These are phyloP conservation scores for Salix udensis DNA, from an alignment of 345 rosid genomes.

Conservation along the genomic window DNA sequence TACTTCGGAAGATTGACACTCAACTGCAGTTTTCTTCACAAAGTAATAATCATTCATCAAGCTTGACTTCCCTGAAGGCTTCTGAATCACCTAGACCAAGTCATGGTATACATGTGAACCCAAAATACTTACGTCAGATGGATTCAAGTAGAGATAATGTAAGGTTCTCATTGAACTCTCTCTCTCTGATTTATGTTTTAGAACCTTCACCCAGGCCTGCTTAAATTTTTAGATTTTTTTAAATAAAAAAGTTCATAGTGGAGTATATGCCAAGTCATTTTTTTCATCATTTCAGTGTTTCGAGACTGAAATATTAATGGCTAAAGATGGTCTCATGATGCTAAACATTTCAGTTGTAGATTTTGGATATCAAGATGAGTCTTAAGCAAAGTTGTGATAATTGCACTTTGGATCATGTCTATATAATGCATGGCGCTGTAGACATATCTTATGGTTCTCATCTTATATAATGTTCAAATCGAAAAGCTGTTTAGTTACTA, in stretches of 20 bases:
- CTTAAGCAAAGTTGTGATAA: background rate
- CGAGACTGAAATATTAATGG: background rate
- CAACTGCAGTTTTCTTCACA: conserved; percentile 61
- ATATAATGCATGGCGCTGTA: background rate
- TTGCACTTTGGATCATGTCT: background rate
- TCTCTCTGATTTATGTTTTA: background rate
- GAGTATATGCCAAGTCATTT: background rate
- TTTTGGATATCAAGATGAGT: background rate
- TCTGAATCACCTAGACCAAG: conserved; percentile 75
- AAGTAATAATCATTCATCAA: conserved; percentile 45
- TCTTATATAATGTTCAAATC: background rate
- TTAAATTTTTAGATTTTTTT: background rate
- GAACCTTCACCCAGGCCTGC: background rate
- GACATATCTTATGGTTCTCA: background rate
- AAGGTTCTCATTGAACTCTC: conserved; percentile 33
- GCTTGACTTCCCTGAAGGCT: conserved; percentile 42
- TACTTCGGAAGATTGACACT: conserved; percentile 64
- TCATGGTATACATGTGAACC: conserved; percentile 96
- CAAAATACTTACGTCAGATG: conserved; percentile 81
- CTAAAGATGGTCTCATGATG: background rate
- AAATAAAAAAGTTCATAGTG: background rate
- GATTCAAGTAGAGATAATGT: conserved; percentile 69
- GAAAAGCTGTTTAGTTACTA: background rate
- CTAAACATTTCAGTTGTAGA: background rate
- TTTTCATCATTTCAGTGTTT: background rate